Percentiles rank a stretch among this genome's conserved stretches.
Conservation (phyloP, 345 rosid species). For the Lepidium didymum region DNA sequence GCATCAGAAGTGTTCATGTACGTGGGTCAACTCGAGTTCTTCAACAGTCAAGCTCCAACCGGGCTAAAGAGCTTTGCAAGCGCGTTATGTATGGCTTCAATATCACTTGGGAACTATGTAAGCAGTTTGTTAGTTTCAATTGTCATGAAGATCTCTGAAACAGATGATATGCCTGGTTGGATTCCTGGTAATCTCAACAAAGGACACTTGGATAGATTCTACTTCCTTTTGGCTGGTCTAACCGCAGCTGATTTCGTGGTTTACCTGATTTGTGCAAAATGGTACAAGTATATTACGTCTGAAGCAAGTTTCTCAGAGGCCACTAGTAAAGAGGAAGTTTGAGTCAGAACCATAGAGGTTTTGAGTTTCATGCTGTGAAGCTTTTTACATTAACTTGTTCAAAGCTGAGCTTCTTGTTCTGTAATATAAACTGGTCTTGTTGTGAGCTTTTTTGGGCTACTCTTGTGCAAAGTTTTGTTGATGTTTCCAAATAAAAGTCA, state of each 20-base stretch:
- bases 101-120: conserved; percentile 88
- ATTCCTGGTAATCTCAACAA: conserved; percentile 81
- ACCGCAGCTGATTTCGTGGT: conserved; percentile 59
- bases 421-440: conserved; percentile 3
- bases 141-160: conserved; percentile 71
- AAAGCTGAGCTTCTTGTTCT: conserved; percentile 28
- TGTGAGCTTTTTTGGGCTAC: neutral
- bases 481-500: conserved; percentile 7
- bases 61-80: conserved; percentile 97
- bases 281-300: conserved; percentile 66
- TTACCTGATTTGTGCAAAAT: conserved; percentile 58
- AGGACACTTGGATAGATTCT: conserved; percentile 87
- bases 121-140: conserved; percentile 76
- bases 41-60: conserved; percentile 84
- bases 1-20: conserved; percentile 99
- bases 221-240: conserved; percentile 78
- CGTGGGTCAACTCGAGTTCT: conserved; percentile 92
- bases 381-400: conserved; percentile 9
- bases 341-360: neutral
- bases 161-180: conserved; percentile 80
- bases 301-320: conserved; percentile 37
- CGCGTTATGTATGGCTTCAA: conserved; percentile 93
- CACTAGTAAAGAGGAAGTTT: conserved; percentile 10
- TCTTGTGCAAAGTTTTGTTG: conserved; percentile 13
- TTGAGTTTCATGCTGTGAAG: conserved; percentile 20